Evolutionary conservation across 257 asterid species (phyloP), one percentile per base, ranked within the genome.

Genomic region (Datura wrightii): DNA sequence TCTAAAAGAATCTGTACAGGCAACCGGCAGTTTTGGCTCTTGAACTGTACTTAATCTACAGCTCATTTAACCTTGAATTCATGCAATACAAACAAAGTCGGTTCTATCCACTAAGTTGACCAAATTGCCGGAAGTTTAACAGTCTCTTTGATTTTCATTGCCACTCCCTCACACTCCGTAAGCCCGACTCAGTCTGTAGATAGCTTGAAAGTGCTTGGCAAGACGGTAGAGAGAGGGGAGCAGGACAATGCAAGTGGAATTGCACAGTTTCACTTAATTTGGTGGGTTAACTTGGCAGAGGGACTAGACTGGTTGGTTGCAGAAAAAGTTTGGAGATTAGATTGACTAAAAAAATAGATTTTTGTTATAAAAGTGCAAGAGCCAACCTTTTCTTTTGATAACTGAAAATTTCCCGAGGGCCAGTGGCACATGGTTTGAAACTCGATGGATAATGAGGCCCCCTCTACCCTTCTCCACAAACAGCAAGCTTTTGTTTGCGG

Each of bases 351-450:
- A 10, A 10, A 59, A 72, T 19, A 72, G 8, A 8, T 24, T 5
- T 31, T 0, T 63, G 10, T 11, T 71, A n/a, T n/a, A 44, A 19
- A 42, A 71, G 39, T 24, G 79, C 79, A 70, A 42, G 79, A 72
- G 58, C 37, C 41, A 72, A 46, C 36, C 58, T 10, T 46, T 24
- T 24, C 41, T 76, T 39, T 69, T 0, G 46, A 69, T 69, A 69
- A 69, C 0, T 39, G 10, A 67, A 2, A 69, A 69, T 39, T 14
- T 67, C 53, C 34, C 7, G 5, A 39, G 31, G 78, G 53, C 31
- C 24, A 69, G 46, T 69, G 50, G 78, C 78, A 39, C 78, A 39
- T 69, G 53, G 52, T 69, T 69, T 39, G 53, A 69, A 69, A 69
- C 8, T 39, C 4, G 6, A 31, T 39, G 14, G 14, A 39, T 69